A percentile compares a stretch with the other conserved stretches of the same genome.
Evolutionary conservation across 148 eudicot genomes (phyloP).

Genomic region (Diospyros lotus): DNA sequence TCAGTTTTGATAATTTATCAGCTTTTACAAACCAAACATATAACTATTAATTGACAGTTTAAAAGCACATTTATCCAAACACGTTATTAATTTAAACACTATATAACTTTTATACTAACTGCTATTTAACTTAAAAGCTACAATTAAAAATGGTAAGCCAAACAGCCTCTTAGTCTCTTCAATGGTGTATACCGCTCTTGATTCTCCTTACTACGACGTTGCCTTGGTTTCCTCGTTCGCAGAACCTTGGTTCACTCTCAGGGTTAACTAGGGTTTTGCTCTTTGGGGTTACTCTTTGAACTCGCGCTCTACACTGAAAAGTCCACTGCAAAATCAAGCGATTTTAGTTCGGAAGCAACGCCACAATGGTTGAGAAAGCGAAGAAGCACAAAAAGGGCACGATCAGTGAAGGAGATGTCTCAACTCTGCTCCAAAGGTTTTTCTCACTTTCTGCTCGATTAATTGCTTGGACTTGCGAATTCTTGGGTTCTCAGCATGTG

Average conservation of each 20-base stretch:
- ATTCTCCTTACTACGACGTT: too few relatives aligned
- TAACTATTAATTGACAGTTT: too few relatives aligned
- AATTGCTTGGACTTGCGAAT: not conserved
- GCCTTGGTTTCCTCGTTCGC: too few relatives aligned
- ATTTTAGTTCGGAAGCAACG: not conserved
- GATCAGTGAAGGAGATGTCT: conserved; percentile 51
- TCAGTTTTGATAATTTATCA: too few relatives aligned
- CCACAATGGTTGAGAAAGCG: conserved; percentile 35
- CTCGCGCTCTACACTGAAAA: not conserved
- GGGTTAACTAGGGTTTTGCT: not conserved
- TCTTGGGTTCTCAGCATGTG: not conserved
- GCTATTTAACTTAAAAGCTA: too few relatives aligned
- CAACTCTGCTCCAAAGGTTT: conserved; percentile 60
- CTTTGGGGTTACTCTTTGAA: conserved; percentile 2
- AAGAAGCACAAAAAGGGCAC: conserved; percentile 38
- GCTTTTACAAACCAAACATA: too few relatives aligned
- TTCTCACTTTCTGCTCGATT: not conserved
- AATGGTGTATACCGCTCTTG: too few relatives aligned
- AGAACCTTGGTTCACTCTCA: not conserved
- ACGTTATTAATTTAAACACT: too few relatives aligned
- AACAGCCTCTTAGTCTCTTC: too few relatives aligned
- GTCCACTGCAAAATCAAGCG: not conserved
- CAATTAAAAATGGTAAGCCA: too few relatives aligned
- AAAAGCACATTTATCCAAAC: too few relatives aligned
- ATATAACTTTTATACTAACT: too few relatives aligned